A percentile compares a stretch with the other conserved stretches of the same genome.
Conservation (phyloP, 1,284 basidiomycete genomes). For the Inonotus hispidus region DNA sequence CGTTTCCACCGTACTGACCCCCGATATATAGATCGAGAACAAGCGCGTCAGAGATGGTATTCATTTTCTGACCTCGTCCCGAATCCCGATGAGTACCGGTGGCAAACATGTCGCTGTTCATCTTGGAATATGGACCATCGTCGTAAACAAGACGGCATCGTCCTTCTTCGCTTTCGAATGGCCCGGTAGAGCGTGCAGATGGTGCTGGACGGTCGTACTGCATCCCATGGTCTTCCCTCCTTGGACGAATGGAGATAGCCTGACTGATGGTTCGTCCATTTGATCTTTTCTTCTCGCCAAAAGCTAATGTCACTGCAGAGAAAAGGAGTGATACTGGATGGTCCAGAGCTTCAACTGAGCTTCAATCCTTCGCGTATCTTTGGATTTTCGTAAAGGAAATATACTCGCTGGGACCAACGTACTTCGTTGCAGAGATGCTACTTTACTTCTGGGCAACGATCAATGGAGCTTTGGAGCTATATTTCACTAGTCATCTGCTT, state of each 20-base stretch:
- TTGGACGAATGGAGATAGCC: too few relatives aligned
- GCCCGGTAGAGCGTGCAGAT: neutral
- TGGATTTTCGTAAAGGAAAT: slow-evolving; percentile 1
- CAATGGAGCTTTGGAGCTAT: neutral
- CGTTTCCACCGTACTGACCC: too few relatives aligned
- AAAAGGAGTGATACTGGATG: neutral
- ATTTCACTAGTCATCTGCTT: slow-evolving; percentile 1
- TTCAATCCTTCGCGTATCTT: neutral
- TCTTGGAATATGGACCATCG: slow-evolving; percentile 6
- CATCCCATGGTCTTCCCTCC: neutral
- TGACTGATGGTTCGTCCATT: too few relatives aligned
- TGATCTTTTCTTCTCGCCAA: neutral
- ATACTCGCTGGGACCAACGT: neutral
- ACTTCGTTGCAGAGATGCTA: neutral
- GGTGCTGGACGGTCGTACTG: neutral
- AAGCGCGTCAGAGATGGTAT: too few relatives aligned
- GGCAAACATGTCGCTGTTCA: neutral
- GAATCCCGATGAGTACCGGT: neutral
- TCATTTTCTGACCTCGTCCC: too few relatives aligned
- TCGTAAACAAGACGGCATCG: neutral
- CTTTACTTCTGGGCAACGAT: neutral
- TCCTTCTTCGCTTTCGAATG: neutral
- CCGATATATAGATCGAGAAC: too few relatives aligned
- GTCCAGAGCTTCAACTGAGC: too few relatives aligned
- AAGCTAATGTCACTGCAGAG: neutral